phyloP scores from a whole-genome alignment of 2,329 filamentous ascomycete genomes.

The Nothopassalora personata region DNA sequence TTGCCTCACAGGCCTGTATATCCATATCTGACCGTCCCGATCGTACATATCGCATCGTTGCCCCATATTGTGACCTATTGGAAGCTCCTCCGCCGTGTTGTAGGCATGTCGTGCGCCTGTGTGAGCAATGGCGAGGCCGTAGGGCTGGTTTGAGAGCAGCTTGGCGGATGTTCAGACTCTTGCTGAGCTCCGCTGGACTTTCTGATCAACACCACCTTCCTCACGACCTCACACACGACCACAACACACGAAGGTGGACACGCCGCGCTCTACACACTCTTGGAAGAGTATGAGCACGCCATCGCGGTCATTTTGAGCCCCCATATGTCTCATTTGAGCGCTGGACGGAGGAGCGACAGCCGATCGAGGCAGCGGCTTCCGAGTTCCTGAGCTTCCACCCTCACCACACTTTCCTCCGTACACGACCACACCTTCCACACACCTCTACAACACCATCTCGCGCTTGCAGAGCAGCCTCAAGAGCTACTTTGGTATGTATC shows the following conservation, averaged over 20 bases:
- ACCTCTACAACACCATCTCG: neutral
- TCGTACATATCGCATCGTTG: neutral
- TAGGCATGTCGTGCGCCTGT: neutral
- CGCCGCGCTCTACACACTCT: neutral
- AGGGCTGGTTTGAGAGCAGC: neutral
- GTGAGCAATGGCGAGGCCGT: neutral
- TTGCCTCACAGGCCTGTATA: neutral
- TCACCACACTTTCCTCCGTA: neutral
- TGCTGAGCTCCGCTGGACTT: neutral
- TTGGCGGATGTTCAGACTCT: constrained; percentile 1
- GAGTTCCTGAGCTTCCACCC: neutral
- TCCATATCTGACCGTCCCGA: neutral
- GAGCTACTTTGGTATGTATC: neutral
- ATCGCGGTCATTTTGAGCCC: neutral
- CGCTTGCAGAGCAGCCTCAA: neutral
- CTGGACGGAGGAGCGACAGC: constrained; percentile 1
- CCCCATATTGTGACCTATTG: neutral
- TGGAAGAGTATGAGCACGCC: neutral
- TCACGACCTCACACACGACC: neutral
- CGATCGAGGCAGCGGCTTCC: neutral
- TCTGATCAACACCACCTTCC: neutral
- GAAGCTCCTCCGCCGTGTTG: neutral
- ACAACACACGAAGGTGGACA: neutral
- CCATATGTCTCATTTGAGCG: neutral
- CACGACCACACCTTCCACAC: neutral